These are phyloP conservation scores for Persicaria tinctoria DNA, from an alignment of 148 eudicot species.

Conservation along the genomic window DNA sequence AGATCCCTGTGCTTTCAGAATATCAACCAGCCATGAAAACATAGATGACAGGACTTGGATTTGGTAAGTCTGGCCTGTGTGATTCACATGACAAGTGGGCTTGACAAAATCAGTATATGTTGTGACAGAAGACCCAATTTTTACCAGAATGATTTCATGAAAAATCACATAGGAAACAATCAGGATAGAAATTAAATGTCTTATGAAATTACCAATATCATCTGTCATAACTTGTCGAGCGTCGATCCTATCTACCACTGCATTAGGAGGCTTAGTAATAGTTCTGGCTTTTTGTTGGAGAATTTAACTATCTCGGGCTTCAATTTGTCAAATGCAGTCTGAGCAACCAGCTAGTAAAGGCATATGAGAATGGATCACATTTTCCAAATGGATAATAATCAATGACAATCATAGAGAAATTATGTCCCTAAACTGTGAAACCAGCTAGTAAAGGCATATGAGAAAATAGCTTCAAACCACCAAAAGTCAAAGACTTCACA, in stretches of 20 bases:
- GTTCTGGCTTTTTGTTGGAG: slow-evolving; percentile 61
- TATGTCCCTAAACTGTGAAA: background rate
- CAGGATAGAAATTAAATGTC: slow-evolving; percentile 6
- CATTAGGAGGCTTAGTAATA: slow-evolving; percentile 56
- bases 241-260: slow-evolving; percentile 55
- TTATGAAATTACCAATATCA: slow-evolving; percentile 39
- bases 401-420: background rate
- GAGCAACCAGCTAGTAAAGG: slow-evolving; percentile 9
- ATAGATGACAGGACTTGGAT: slow-evolving; percentile 44
- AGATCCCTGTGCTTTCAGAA: slow-evolving; percentile 37
- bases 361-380: slow-evolving; percentile 1
- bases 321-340: slow-evolving; percentile 60
- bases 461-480: no score
- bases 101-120: slow-evolving; percentile 1
- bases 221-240: slow-evolving; percentile 30
- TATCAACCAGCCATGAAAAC: slow-evolving; percentile 43
- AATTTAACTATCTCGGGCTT: slow-evolving; percentile 59
- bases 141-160: background rate
- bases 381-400: slow-evolving; percentile 1
- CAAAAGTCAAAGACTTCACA: no score
- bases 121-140: background rate
- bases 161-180: background rate
- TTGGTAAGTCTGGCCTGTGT: slow-evolving; percentile 27
- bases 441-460: background rate
- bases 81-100: slow-evolving; percentile 13